Evolutionary conservation across 192 early-diverging fungal genomes (phyloP), one percentile per base, ranked within the genome.

Genomic region (Backusella morwellensis): DNA sequence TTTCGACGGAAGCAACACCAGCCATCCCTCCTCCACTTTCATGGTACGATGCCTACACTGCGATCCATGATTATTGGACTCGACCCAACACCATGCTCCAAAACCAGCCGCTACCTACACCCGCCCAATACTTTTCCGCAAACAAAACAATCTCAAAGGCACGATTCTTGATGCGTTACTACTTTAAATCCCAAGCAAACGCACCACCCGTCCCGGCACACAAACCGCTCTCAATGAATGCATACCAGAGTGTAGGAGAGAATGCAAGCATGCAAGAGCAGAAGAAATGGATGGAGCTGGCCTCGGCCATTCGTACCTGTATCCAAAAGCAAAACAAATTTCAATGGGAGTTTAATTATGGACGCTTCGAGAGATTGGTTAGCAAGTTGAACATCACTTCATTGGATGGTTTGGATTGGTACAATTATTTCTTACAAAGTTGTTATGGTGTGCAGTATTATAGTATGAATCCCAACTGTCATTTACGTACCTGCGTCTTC

Each of bases 231-330:
- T 63, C 56, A 4, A 63, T 63, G 56, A 63, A 63, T 12, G 56
- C 56, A 4, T 63, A 63, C 3, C 56, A 63, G 26, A 63, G 26
- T 3, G 56, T 63, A 11, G 56, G 56, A 1, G 56, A 68, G 35
- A 75, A 29, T 21, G 32, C 1, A 11, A 32, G 29, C 9, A 19
- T 40, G 29, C 59, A 68, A n/a, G 40, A 42, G 2, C 66, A 75
- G 29, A 40, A 72, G 26, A 72, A 72, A 35, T 75, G 74, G 74
- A 67, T 67, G 63, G 74, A 75, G 7, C 26, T 75, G 40, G 59
- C 74, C 0, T 44, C 66, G 3, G 41, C 66, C 9, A 68, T 67
- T 11, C 74, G 74, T 9, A 63, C 68, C 40, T 41, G 35, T 32
- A 35, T 75, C 9, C 38, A 42, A 19, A 66, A 42, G 23, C 41